Conservation (phyloP, 495 filamentous ascomycete genomes). For the Glonium stellatum region DNA sequence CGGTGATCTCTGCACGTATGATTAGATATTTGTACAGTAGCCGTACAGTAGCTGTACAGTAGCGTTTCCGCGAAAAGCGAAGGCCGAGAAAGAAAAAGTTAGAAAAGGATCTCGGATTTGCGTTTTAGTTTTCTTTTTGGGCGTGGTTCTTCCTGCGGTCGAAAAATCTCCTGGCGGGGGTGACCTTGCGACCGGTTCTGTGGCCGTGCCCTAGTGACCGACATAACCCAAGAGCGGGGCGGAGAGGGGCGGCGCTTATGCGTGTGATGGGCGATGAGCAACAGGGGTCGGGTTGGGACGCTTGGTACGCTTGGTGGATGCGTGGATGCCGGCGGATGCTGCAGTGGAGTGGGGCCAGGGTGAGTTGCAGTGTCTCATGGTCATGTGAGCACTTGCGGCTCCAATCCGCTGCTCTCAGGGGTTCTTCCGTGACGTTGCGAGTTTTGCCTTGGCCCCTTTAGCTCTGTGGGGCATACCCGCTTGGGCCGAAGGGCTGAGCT, state of each 20-base stretch:
- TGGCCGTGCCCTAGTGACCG: not conserved
- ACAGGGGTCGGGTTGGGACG: not conserved
- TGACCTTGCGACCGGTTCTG: conserved; percentile 1
- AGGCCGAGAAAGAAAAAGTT: not conserved
- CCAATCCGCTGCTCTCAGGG: not conserved
- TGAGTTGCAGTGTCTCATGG: conserved; percentile 21
- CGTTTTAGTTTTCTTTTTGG: not conserved
- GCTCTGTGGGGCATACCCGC: no score
- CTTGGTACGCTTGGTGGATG: no score
- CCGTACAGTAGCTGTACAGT: no score
- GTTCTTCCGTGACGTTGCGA: not conserved
- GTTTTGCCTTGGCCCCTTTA: not conserved
- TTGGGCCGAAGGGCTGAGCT: no score
- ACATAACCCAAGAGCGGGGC: not conserved
- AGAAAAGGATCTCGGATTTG: not conserved
- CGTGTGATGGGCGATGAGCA: not conserved
- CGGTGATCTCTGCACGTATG: no score
- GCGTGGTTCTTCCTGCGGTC: not conserved
- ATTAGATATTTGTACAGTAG: no score
- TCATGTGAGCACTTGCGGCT: conserved; percentile 24
- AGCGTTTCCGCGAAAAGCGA: no score
- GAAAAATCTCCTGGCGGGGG: not conserved
- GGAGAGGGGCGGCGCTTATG: not conserved
- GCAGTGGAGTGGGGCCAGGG: conserved; percentile 2
- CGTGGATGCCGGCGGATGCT: no score